Evolutionary conservation across 2,329 filamentous ascomycete genomes (phyloP).

Genomic region (Ceratocystis cacaofunesta): DNA sequence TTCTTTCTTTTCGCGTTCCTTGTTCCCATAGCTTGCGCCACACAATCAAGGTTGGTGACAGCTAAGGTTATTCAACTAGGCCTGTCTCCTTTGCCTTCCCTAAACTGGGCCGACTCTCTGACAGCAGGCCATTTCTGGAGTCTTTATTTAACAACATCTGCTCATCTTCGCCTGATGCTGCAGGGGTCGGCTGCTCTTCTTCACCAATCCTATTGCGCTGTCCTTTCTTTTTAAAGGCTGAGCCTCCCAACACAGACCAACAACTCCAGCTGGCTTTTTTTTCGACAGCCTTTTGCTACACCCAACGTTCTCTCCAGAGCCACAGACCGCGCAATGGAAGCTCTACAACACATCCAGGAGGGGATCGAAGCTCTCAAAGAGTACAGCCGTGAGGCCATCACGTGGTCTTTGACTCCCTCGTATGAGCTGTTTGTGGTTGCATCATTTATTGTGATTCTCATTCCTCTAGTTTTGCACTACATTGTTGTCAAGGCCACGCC

Average conservation of each 20-base stretch:
- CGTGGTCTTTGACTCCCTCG: conserved; percentile 45
- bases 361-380: conserved; percentile 25
- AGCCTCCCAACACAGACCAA: conserved; percentile 2
- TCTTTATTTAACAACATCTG: conserved; percentile 12
- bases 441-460: conserved; percentile 51
- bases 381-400: conserved; percentile 29
- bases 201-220: neutral
- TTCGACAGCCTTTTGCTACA: neutral
- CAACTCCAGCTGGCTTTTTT: neutral
- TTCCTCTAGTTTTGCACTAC: conserved; percentile 65
- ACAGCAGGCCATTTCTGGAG: conserved; percentile 1
- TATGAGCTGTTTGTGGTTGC: conserved; percentile 50
- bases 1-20: neutral
- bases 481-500: conserved; percentile 53
- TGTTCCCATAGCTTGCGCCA: neutral
- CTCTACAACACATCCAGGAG: conserved; percentile 12
- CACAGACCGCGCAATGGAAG: conserved; percentile 8
- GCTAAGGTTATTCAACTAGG: neutral
- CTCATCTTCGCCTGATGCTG: conserved; percentile 10
- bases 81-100: neutral
- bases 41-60: neutral
- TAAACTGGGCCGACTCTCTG: neutral
- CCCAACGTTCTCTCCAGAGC: neutral
- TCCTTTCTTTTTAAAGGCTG: conserved; percentile 6
- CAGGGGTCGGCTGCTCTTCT: conserved; percentile 9